Evolutionary conservation across 23 red algal species (phyloP), one percentile per base, ranked within the genome.

Genomic region (Gracilaria caudata): DNA sequence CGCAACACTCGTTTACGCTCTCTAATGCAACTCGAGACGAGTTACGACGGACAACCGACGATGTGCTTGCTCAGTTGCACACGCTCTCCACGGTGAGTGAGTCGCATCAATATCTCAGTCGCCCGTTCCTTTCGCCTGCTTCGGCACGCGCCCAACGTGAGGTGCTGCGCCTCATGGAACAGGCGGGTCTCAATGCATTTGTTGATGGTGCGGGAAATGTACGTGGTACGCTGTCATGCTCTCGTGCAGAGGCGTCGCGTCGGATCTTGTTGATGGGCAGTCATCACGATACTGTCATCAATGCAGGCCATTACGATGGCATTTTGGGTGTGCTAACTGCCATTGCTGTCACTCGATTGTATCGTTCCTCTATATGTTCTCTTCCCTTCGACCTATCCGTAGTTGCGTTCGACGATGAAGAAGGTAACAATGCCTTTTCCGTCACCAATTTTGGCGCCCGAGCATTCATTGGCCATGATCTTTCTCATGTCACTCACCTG

Each of bases 351-450:
- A 84, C 87, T 29, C 43, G 94, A 11, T 44, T 63, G 33, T 33
- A 94, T 30, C 71, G 28, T 35, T 35, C 51, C 1, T 53, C 66
- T 26, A 80, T 85, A 26, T 85, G 90, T 56, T 70, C 56, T 28
- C 57, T 91, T 19, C 86, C 86, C 2, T 93, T 98, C 55, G 91
- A 90, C 59, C 43, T 98, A 23, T 33, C 81, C 40, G 88, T 98
- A 6, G 76, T 92, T 10, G 95, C 95, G 1, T 90, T 94, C 46
- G 95, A 98, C 54, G 83, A 98, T 82, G 95, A 98, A 39, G 95
- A 97, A 75, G 95, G 95, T 34, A 94, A 93, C 84, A 89, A 87
- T 39, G 33, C 77, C 1, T 98, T 90, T 71, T 79, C 90, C 11
- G n/a, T 64, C 24, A 93, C 90, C 2, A 87, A 93, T 43, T 93